phyloP scores from a whole-genome alignment of 257 asterid species.

The Handroanthus guayacan region DNA sequence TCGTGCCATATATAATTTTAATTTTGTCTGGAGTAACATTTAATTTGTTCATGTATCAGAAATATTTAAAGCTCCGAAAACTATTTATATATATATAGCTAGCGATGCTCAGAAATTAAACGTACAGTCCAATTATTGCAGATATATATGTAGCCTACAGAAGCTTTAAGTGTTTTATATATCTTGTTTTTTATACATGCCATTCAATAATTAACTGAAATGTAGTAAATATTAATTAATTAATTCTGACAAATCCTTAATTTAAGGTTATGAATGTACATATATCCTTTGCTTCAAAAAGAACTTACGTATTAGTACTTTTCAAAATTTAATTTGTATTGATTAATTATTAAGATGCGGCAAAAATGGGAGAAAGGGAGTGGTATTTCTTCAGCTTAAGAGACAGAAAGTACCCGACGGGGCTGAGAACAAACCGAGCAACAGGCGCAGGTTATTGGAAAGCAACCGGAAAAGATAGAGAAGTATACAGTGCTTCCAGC shows the following conservation, averaged over 20 bases:
- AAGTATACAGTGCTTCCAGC: slow-evolving; percentile 52
- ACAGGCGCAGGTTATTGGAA: slow-evolving; percentile 88
- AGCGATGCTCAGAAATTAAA: neutral
- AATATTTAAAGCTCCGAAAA: neutral
- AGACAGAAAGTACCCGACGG: slow-evolving; percentile 87
- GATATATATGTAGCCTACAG: neutral
- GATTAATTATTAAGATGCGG: slow-evolving; percentile 38
- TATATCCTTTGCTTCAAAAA: neutral
- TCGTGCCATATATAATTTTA: neutral
- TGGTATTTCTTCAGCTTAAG: slow-evolving; percentile 88
- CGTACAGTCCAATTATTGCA: neutral
- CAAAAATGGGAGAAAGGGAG: slow-evolving; percentile 85
- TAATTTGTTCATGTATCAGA: neutral
- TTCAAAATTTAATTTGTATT: too few species aligned
- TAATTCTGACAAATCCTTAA: slow-evolving; percentile 17
- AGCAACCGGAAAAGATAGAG: slow-evolving; percentile 81
- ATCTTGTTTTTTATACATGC: neutral
- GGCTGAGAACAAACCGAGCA: slow-evolving; percentile 82
- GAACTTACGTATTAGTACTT: neutral
- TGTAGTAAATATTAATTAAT: slow-evolving; percentile 16
- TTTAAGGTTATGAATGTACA: neutral
- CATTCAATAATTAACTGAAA: slow-evolving; percentile 23
- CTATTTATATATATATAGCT: neutral
- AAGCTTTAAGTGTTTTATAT: neutral
- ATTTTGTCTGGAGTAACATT: neutral